Base-by-base conservation (phyloP, 2,329 filamentous ascomycete species). In the Nectriaceae sp. region DNA sequence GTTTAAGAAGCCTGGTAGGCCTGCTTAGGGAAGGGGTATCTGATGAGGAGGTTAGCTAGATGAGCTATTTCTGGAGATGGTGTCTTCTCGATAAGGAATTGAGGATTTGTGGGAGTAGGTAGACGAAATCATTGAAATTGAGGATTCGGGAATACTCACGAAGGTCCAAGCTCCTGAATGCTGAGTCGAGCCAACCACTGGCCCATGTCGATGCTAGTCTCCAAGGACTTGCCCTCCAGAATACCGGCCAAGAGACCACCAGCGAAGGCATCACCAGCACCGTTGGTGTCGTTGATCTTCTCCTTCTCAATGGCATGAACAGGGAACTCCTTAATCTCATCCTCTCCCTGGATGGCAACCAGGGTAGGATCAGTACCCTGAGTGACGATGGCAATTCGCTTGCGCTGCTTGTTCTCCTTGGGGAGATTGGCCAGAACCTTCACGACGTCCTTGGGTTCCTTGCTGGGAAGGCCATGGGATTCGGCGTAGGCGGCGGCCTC, bases 141-240 rank as follows among this genome's bases (percentile, higher is more conserved):
- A 44, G 46, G 49, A 21, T 53, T 46, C 21, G 46, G 35, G 44
- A 54, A 38, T 56, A 88, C 89, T 80, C 87, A 97, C 88, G 91
- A 94, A 74, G 93, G 92, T 64, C 94, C 94, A 63, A 97, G 79
- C 76, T 97, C 92, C 77, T 93, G 87, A 70, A 99, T 93, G 79
- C 91, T 94, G 65, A 96, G 79, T 66, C 88, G 87, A 42, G 94
- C 94, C 59, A 99, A 83, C 94, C 94, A 99, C 75, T 97, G 92
- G 57, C 94, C 94, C 82, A 94, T 89, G 70, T 97, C 89, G 61
- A 99, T 81, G 65, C 82, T 82, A 59, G 85, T 83, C 63, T 88
- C 85, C 42, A 99, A 79, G 46, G 83, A 70, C 77, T 94, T 89
- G 71, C 88, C 90, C 72, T 93, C 80, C 54, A 96, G 86, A 56